Conservation (phyloP, 163 green algal genomes). For the Scenedesmus sp. region DNA sequence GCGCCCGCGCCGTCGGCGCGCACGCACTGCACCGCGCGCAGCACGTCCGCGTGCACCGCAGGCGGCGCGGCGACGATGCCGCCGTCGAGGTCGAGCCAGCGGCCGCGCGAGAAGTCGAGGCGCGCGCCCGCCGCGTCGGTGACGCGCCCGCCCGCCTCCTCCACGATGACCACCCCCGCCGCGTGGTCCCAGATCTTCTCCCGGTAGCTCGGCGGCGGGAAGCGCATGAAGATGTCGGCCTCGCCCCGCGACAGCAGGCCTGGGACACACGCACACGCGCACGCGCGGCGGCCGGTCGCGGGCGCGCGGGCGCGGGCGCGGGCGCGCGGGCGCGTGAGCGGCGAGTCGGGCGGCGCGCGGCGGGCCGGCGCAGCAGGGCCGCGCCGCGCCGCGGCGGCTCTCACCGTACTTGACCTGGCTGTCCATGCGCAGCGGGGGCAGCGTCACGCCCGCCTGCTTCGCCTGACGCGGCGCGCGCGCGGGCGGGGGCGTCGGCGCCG, state of each 20-base stretch:
- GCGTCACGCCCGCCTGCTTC: constrained; percentile 69
- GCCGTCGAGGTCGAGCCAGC: constrained; percentile 73
- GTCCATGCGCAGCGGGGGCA: constrained; percentile 85
- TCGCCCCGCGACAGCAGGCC: constrained; percentile 74
- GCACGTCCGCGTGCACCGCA: constrained; percentile 61
- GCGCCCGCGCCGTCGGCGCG: not conserved
- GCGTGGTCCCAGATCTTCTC: constrained; percentile 99
- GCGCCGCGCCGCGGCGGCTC: too few species aligned
- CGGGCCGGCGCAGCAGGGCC: too few species aligned
- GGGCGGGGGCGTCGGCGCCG: too few species aligned
- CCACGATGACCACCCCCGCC: constrained; percentile 86
- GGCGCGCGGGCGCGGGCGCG: too few species aligned
- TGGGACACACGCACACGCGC: too few species aligned
- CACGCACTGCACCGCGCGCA: constrained; percentile 48
- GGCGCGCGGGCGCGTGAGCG: too few species aligned
- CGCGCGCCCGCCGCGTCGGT: constrained; percentile 63
- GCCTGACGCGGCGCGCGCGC: too few species aligned
- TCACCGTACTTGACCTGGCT: constrained; percentile 96
- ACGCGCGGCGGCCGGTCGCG: too few species aligned
- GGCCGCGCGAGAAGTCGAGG: constrained; percentile 74
- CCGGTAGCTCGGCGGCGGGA: constrained; percentile 85
- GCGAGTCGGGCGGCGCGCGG: too few species aligned
- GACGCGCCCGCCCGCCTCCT: constrained; percentile 82
- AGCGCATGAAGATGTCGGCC: constrained; percentile 93
- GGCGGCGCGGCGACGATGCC: constrained; percentile 82